Percentiles rank a stretch among this genome's conserved stretches.
These are phyloP conservation scores for Phytophthora fragariae DNA, from an alignment of 352 stramenopile species.

Conservation along the genomic window DNA sequence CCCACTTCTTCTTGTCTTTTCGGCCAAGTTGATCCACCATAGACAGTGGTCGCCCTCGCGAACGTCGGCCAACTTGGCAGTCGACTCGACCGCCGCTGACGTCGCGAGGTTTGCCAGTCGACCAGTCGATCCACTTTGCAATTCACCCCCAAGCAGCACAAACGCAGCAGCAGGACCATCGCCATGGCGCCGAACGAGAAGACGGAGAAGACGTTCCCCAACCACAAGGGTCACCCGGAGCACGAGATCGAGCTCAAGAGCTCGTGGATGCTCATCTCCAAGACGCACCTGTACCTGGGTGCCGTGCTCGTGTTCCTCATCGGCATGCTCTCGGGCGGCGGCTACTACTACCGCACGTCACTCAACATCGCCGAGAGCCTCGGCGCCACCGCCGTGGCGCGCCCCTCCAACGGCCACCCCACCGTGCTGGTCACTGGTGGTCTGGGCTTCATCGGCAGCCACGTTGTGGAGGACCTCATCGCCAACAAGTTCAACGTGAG, in stretches of 20 bases:
- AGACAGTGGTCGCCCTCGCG: conserved; percentile 17
- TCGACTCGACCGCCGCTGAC: conserved; percentile 20
- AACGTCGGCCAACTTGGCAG: conserved; percentile 18
- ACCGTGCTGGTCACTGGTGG: conserved; percentile 84
- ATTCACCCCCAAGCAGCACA: conserved; percentile 43
- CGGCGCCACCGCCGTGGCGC: conserved; percentile 28
- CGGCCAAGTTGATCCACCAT: conserved; percentile 25
- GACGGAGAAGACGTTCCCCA: conserved; percentile 41
- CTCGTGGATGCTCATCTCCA: conserved; percentile 79
- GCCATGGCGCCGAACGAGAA: conserved; percentile 27
- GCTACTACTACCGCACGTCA: conserved; percentile 58
- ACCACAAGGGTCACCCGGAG: conserved; percentile 53
- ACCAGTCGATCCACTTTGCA: conserved; percentile 34
- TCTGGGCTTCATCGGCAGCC: conserved; percentile 86
- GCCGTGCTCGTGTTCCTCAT: conserved; percentile 70
- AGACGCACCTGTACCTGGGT: conserved; percentile 71
- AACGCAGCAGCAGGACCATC: conserved; percentile 11
- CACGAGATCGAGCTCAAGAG: conserved; percentile 57
- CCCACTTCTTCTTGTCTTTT: conserved; percentile 26
- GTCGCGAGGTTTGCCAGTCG: not conserved
- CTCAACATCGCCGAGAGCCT: conserved; percentile 35
- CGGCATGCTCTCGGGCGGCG: conserved; percentile 68
- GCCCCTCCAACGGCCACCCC: conserved; percentile 36
- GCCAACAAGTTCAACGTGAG: conserved; percentile 76
- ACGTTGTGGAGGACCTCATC: conserved; percentile 83